Conservation (phyloP, 2,329 filamentous ascomycete species). For the Tolypocladium tundrense region DNA sequence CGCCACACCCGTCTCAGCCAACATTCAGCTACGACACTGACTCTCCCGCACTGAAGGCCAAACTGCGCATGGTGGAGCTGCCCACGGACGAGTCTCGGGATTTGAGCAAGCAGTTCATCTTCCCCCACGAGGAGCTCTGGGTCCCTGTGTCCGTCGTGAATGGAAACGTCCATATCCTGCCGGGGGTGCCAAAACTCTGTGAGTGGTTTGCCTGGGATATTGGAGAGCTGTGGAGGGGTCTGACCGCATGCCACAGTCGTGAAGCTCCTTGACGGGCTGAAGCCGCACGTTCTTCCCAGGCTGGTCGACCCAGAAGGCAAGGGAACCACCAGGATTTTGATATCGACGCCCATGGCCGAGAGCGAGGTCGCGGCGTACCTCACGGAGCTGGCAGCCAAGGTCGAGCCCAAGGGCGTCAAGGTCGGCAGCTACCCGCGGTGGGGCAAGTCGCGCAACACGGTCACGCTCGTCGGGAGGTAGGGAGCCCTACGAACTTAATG, state of each 20-base stretch:
- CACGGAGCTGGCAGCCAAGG: constrained; percentile 64
- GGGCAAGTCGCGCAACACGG: constrained; percentile 79
- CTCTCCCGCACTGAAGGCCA: constrained; percentile 67
- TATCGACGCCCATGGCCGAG: constrained; percentile 82
- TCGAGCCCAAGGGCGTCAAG: constrained; percentile 71
- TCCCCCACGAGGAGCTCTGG: constrained; percentile 75
- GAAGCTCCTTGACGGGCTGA: constrained; percentile 65
- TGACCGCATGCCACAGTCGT: constrained; percentile 40
- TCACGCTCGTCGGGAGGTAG: constrained; percentile 67
- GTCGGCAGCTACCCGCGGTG: constrained; percentile 92
- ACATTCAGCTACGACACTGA: constrained; percentile 79
- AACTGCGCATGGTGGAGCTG: constrained; percentile 81
- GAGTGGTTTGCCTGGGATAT: constrained; percentile 14
- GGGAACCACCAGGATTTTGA: constrained; percentile 65
- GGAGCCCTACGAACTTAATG: not conserved
- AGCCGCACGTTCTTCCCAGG: constrained; percentile 58
- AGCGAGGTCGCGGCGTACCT: constrained; percentile 76
- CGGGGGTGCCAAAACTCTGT: constrained; percentile 78
- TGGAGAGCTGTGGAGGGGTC: too few relatives aligned
- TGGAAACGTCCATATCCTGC: constrained; percentile 85
- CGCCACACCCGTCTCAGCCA: constrained; percentile 60
- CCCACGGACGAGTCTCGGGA: constrained; percentile 62
- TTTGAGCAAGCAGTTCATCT: constrained; percentile 63
- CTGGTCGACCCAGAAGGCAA: constrained; percentile 72
- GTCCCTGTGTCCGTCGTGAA: constrained; percentile 85